phyloP scores from a whole-genome alignment of 495 filamentous ascomycete species.

The Penicillium riverlandense region DNA sequence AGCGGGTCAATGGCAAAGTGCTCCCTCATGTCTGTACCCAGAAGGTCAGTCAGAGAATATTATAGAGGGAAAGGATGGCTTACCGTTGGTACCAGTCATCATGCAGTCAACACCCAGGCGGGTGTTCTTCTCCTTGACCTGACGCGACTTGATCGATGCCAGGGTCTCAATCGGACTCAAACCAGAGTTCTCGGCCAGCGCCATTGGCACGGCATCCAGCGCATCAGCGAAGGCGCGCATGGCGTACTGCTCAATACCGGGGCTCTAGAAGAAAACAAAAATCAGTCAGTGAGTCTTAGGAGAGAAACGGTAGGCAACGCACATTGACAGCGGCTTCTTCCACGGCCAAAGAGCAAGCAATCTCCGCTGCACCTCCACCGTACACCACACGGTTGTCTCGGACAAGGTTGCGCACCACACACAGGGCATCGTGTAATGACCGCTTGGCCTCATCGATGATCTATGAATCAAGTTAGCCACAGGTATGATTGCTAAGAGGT shows the following conservation, averaged over 20 bases:
- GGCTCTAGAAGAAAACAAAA: conserved; percentile 46
- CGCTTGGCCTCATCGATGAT: conserved; percentile 99
- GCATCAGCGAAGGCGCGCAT: conserved; percentile 98
- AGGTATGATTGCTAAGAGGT: background rate
- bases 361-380: conserved; percentile 93
- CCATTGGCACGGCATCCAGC: conserved; percentile 91
- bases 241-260: conserved; percentile 93
- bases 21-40: conserved; percentile 72
- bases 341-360: conserved; percentile 93
- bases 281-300: conserved; percentile 3
- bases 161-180: conserved; percentile 93
- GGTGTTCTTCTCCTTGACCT: conserved; percentile 82
- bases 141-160: conserved; percentile 88
- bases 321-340: conserved; percentile 91
- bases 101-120: conserved; percentile 96
- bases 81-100: conserved; percentile 81
- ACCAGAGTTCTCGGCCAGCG: conserved; percentile 93
- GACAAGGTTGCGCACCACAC: conserved; percentile 94
- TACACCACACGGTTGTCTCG: conserved; percentile 98
- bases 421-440: conserved; percentile 93
- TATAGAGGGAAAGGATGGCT: conserved; percentile 8
- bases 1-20: conserved; percentile 97
- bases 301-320: conserved; percentile 2
- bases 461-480: conserved; percentile 37
- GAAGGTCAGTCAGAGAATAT: conserved; percentile 5